Percentiles rank a stretch among this genome's conserved stretches.
Conservation (phyloP, 306 rosid genomes). For the Ammopiptanthus mongolicus region DNA sequence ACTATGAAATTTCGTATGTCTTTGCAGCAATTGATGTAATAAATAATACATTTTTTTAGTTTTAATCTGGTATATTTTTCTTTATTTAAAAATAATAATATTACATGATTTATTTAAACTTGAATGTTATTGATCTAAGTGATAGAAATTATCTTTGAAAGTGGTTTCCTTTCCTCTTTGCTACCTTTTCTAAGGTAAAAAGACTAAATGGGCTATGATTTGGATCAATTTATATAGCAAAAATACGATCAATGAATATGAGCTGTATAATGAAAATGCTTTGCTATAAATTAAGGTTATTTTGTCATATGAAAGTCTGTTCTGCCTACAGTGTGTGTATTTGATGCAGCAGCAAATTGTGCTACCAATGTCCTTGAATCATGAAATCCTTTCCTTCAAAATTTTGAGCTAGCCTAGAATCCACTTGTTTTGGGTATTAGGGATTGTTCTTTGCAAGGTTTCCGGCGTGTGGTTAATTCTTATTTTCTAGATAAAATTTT, state of each 20-base stretch:
- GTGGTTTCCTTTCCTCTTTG: not conserved
- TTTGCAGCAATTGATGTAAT: not conserved
- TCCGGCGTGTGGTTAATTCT: not conserved
- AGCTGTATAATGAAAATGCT: not conserved
- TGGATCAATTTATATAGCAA: not conserved
- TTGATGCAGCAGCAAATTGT: not conserved
- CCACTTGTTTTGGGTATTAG: not conserved
- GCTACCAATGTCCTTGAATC: not conserved
- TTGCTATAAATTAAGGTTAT: not conserved
- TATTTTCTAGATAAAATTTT: not conserved
- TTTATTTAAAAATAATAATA: not conserved
- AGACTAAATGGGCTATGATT: not conserved
- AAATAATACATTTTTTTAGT: not conserved
- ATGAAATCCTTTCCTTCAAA: not conserved
- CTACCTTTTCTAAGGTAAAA: not conserved
- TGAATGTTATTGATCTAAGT: not conserved
- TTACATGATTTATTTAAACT: not conserved
- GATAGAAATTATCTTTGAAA: not conserved
- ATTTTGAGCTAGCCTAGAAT: not conserved
- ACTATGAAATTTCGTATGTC: not conserved
- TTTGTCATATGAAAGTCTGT: not conserved
- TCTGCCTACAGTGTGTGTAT: not conserved
- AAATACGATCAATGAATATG: not conserved
- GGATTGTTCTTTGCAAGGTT: not conserved
- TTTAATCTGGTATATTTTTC: not conserved